A percentile compares a stretch with the other conserved stretches of the same genome.
These are phyloP conservation scores for Solanum paucissectum DNA, from an alignment of 257 asterid genomes.

Conservation along the genomic window DNA sequence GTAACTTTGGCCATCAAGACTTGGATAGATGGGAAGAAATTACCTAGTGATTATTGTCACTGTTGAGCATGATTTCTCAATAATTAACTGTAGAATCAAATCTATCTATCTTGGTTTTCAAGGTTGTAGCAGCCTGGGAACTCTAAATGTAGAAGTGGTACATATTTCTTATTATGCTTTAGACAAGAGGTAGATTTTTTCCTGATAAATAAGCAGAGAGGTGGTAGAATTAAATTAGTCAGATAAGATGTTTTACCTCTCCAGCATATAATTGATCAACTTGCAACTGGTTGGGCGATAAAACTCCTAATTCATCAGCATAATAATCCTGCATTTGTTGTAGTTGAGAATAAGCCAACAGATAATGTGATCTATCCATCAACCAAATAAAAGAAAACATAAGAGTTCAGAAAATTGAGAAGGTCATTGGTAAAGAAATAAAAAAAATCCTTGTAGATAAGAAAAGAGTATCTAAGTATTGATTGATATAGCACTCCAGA, in stretches of 20 bases:
- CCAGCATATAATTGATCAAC: constrained; percentile 74
- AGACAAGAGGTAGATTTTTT: neutral
- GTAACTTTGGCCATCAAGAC: neutral
- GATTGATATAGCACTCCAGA: neutral
- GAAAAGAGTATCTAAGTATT: neutral
- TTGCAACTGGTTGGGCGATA: constrained; percentile 92
- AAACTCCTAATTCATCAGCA: constrained; percentile 95
- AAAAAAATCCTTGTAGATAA: neutral
- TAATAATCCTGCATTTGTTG: constrained; percentile 64
- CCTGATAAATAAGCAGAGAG: neutral
- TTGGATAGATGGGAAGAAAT: neutral
- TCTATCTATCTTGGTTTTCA: neutral
- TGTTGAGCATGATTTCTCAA: neutral
- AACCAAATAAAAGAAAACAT: neutral
- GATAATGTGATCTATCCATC: neutral
- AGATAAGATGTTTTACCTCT: constrained; percentile 59
- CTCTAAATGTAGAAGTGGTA: neutral
- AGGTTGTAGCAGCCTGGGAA: neutral
- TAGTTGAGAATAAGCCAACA: constrained; percentile 11
- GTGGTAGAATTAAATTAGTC: neutral
- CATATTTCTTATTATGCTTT: neutral
- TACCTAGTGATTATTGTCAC: neutral
- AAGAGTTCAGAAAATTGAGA: neutral
- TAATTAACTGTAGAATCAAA: neutral
- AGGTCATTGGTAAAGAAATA: neutral